Conservation (phyloP, 345 rosid genomes). For the Barbarea vulgaris region DNA sequence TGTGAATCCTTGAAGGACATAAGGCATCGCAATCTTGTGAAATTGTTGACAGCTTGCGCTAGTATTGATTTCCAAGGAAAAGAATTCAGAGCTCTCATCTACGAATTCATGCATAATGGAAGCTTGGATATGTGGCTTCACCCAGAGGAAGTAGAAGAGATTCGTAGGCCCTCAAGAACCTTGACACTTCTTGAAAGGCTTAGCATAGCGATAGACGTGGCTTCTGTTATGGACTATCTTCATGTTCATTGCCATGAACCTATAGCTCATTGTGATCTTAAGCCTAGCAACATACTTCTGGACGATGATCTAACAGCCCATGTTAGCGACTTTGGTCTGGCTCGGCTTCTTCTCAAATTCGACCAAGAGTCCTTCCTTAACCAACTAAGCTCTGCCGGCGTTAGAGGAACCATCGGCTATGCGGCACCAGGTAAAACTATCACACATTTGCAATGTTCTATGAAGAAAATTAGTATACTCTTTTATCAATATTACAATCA, state of each 20-base stretch:
- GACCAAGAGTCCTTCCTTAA: not conserved
- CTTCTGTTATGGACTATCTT: no score
- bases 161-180: not conserved
- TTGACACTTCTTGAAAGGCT: no score
- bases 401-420: conserved; percentile 25
- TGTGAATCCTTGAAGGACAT: conserved; percentile 46
- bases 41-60: no score
- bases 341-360: conserved; percentile 1
- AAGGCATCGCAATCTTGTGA: no score
- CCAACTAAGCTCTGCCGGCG: not conserved
- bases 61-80: no score
- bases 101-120: no score
- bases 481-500: not conserved
- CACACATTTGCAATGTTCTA: not conserved
- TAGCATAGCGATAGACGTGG: no score
- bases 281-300: no score
- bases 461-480: not conserved
- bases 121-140: conserved; percentile 37
- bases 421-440: conserved; percentile 25
- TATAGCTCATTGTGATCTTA: no score
- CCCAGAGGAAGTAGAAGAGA: not conserved
- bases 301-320: not conserved
- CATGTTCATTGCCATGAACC: no score
- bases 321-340: conserved; percentile 34
- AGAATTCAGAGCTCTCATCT: no score